Percentiles rank a stretch among this genome's conserved stretches.
These are phyloP conservation scores for Millerozyma acaciae DNA, from an alignment of 805 yeast genomes.

Conservation along the genomic window DNA sequence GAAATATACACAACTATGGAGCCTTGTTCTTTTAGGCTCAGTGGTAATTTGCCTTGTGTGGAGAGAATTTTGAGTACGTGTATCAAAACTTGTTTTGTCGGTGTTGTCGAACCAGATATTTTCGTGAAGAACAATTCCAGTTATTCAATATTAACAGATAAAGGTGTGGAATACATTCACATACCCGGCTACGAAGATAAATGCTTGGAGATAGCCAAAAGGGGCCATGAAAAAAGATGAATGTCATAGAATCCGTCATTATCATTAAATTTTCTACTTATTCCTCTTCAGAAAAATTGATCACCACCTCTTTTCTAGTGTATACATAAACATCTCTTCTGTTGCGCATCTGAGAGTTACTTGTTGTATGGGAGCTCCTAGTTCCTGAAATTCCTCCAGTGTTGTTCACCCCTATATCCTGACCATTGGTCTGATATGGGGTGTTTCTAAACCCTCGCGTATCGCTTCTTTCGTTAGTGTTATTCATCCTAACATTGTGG, in stretches of 20 bases:
- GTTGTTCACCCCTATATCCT: background rate
- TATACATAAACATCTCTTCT: constrained; percentile 37
- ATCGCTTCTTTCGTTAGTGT: background rate
- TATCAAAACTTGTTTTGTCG: constrained; percentile 80
- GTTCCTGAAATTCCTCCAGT: background rate
- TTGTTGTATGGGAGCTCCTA: background rate
- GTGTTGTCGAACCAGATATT: constrained; percentile 85
- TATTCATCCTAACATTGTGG: background rate
- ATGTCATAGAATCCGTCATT: too few relatives aligned
- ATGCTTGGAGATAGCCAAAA: constrained; percentile 64
- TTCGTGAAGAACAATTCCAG: constrained; percentile 81
- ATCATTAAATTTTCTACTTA: constrained; percentile 1
- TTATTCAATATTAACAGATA: constrained; percentile 44
- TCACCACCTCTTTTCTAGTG: constrained; percentile 32
- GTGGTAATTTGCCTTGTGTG: constrained; percentile 87
- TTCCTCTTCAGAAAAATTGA: constrained; percentile 24
- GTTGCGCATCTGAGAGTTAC: constrained; percentile 6
- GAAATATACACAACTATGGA: constrained; percentile 95
- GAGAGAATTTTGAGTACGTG: constrained; percentile 62
- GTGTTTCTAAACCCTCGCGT: background rate
- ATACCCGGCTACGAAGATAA: constrained; percentile 80
- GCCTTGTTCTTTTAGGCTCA: constrained; percentile 84
- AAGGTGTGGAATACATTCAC: constrained; percentile 68
- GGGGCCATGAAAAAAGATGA: constrained; percentile 53
- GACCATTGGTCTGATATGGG: background rate